A percentile compares a stretch with the other conserved stretches of the same genome.
Conservation (phyloP, 2,329 filamentous ascomycete genomes). For the Diplodia seriata region DNA sequence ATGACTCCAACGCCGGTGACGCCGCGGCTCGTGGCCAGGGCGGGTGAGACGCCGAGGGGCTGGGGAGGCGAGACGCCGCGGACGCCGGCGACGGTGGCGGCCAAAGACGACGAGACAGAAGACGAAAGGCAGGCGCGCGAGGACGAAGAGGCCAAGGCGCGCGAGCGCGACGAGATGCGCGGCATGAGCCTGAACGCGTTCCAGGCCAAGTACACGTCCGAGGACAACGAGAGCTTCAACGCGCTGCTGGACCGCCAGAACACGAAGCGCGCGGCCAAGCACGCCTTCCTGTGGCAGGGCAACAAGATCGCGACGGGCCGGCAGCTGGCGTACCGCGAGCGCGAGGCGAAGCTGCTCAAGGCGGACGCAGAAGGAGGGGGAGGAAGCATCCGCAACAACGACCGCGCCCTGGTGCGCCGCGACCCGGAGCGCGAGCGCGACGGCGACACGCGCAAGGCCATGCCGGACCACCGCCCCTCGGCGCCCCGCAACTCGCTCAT, state of each 20-base stretch:
- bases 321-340: slow-evolving; percentile 62
- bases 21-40: slow-evolving; percentile 34
- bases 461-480: slow-evolving; percentile 77
- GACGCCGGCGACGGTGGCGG: slow-evolving; percentile 54
- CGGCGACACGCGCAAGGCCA: slow-evolving; percentile 73
- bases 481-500: slow-evolving; percentile 82
- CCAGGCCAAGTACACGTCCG: slow-evolving; percentile 92
- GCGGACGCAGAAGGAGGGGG: slow-evolving; percentile 31
- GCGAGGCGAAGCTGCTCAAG: slow-evolving; percentile 74
- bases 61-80: slow-evolving; percentile 78
- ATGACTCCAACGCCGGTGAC: slow-evolving; percentile 44
- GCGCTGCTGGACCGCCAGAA: slow-evolving; percentile 91
- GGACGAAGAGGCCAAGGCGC: slow-evolving; percentile 60
- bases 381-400: slow-evolving; percentile 32
- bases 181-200: slow-evolving; percentile 84
- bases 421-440: slow-evolving; percentile 52
- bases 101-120: slow-evolving; percentile 36
- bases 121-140: slow-evolving; percentile 39
- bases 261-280: slow-evolving; percentile 79
- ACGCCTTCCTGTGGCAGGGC: slow-evolving; percentile 85
- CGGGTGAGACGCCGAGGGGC: slow-evolving; percentile 65
- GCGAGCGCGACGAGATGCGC: slow-evolving; percentile 40
- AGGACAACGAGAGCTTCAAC: slow-evolving; percentile 98
- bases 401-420: slow-evolving; percentile 29
- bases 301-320: slow-evolving; percentile 78